Percentiles rank a stretch among this genome's conserved stretches.
These are phyloP conservation scores for Trichoderma koningiopsis DNA, from an alignment of 2,329 filamentous ascomycete species.

Conservation along the genomic window DNA sequence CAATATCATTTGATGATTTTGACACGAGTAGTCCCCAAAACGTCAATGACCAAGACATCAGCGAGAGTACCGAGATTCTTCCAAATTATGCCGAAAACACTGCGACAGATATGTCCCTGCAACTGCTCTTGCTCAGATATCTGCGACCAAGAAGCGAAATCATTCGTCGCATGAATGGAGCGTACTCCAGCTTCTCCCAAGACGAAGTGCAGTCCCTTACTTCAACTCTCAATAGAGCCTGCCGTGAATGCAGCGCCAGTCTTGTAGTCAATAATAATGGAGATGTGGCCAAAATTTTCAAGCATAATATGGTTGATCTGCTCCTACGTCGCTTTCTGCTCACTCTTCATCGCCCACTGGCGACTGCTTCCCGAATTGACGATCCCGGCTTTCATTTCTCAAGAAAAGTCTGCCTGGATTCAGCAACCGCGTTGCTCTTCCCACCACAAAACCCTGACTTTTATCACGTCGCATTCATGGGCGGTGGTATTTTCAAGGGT, in stretches of 20 bases:
- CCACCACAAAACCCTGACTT: not conserved
- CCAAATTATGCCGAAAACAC: not conserved
- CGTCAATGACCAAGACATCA: conserved; percentile 28
- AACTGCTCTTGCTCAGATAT: not conserved
- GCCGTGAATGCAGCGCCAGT: not conserved
- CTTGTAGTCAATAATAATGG: not conserved
- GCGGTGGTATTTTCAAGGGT: not conserved
- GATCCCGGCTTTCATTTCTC: not conserved
- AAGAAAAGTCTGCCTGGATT: not conserved
- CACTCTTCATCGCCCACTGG: not conserved
- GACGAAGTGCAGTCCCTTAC: not conserved
- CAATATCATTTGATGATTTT: conserved; percentile 50
- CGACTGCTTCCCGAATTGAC: not conserved
- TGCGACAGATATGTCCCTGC: not conserved
- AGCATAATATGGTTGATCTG: not conserved
- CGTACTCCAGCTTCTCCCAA: not conserved
- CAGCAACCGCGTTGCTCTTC: not conserved
- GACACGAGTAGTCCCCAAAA: conserved; percentile 54
- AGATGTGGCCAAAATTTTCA: not conserved
- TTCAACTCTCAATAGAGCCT: not conserved
- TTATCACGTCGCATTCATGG: not conserved
- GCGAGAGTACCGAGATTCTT: not conserved
- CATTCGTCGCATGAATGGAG: not conserved
- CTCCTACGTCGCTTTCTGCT: not conserved
- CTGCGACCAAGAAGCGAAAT: not conserved